phyloP scores from a whole-genome alignment of 1,284 basidiomycete species.

The Puccinia coronata region DNA sequence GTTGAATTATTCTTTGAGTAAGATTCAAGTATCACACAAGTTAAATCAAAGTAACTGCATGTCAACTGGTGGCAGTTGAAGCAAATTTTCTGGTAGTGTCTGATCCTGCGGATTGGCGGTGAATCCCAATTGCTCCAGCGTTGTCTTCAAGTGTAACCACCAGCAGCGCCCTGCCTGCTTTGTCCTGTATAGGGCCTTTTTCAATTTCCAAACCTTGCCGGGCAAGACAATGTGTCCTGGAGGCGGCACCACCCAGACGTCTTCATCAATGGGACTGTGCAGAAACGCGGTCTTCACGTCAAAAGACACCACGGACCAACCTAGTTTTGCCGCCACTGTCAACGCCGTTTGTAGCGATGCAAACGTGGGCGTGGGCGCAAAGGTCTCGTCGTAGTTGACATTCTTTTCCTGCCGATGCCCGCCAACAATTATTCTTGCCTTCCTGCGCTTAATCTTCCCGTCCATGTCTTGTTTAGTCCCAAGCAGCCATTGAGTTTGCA shows the following conservation, averaged over 20 bases:
- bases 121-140: not conserved
- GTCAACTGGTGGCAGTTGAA: no score
- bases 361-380: no score
- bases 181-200: not conserved
- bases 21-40: no score
- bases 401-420: no score
- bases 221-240: no score
- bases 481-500: not conserved
- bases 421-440: no score
- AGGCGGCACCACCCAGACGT: not conserved
- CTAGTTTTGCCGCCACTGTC: not conserved
- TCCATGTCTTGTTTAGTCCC: not conserved
- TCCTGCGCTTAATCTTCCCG: not conserved
- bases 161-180: constrained; percentile 1
- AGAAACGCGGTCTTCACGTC: not conserved
- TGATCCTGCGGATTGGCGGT: not conserved
- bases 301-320: not conserved
- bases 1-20: no score
- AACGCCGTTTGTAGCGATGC: not conserved
- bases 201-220: not conserved
- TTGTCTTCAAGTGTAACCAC: not conserved
- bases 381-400: no score
- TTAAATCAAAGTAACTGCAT: no score
- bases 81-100: no score
- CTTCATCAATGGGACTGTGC: constrained; percentile 1